Evolutionary conservation across 495 filamentous ascomycete genomes (phyloP).

Genomic region (Tuber microsphaerosporum): DNA sequence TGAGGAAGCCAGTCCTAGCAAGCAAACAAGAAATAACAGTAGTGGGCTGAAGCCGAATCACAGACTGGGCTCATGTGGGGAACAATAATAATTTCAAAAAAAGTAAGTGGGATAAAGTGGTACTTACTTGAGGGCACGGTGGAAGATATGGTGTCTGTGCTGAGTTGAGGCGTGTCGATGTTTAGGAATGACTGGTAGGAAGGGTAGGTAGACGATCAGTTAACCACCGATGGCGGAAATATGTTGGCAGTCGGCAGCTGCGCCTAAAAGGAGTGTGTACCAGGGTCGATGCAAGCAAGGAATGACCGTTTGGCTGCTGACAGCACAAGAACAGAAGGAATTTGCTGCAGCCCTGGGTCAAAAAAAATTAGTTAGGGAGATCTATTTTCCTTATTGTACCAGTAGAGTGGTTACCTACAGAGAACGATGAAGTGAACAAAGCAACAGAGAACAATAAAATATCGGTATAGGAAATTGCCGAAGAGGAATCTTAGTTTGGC

Average conservation of each 20-base stretch:
- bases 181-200: constrained; percentile 18
- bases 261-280: constrained; percentile 14
- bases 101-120: neutral
- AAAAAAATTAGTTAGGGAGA: neutral
- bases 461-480: neutral
- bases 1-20: constrained; percentile 10
- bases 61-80: neutral
- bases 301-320: constrained; percentile 6
- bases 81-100: neutral
- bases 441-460: constrained; percentile 12
- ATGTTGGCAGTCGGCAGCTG: neutral
- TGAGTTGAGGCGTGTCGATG: constrained; percentile 11
- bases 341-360: neutral
- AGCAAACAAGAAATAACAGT: constrained; percentile 14
- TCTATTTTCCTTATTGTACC: neutral
- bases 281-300: constrained; percentile 8
- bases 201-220: constrained; percentile 10
- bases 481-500: neutral
- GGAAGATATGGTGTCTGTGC: constrained; percentile 4
- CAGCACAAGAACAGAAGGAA: neutral
- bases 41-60: neutral
- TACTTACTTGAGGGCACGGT: neutral
- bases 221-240: neutral
- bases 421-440: constrained; percentile 1
- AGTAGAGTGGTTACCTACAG: neutral